phyloP scores from a whole-genome alignment of 495 filamentous ascomycete species.

The Aspergillus haitiensis region DNA sequence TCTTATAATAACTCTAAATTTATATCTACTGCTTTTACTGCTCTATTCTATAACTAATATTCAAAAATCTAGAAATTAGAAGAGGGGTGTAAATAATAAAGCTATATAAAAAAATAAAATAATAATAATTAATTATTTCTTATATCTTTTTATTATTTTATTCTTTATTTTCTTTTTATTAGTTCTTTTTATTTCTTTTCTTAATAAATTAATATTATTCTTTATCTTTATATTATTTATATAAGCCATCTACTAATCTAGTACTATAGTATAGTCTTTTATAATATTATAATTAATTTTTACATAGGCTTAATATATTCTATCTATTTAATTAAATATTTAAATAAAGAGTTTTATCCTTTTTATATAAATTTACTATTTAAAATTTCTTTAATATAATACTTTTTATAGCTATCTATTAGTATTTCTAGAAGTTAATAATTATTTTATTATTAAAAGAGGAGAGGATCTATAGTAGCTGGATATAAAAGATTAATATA shows the following conservation, averaged over 20 bases:
- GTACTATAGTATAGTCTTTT: too few relatives aligned
- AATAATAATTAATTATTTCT: too few relatives aligned
- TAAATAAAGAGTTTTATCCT: neutral
- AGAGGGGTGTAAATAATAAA: too few relatives aligned
- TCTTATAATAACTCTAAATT: neutral
- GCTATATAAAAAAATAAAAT: too few relatives aligned
- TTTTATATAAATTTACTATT: neutral
- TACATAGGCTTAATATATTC: neutral
- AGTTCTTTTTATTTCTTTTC: neutral
- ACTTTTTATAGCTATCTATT: neutral
- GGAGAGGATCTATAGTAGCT: neutral
- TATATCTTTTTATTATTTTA: neutral
- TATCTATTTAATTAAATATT: neutral
- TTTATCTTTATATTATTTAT: neutral
- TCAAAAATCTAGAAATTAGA: too few relatives aligned
- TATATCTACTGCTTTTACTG: too few relatives aligned
- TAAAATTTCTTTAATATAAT: neutral
- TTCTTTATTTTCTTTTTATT: neutral
- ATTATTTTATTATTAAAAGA: neutral
- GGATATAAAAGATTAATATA: conserved; percentile 1
- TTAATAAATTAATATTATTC: neutral
- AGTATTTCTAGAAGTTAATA: neutral
- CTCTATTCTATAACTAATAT: too few relatives aligned
- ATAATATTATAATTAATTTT: neutral
- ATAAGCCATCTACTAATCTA: too few relatives aligned